phyloP scores from a whole-genome alignment of 73 alveolate genomes.

The Paramecium sexaurelia region DNA sequence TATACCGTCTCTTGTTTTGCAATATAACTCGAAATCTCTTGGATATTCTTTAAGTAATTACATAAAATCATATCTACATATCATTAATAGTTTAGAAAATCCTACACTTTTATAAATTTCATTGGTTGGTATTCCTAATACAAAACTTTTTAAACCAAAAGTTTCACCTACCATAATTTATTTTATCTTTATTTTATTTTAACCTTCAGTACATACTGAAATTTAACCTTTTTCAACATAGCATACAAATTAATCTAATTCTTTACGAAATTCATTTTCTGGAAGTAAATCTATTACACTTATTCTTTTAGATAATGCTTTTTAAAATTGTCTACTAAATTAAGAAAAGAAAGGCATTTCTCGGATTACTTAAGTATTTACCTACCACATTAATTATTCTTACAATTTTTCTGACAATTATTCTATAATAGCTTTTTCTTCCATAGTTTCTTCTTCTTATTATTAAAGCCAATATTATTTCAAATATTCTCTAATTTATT shows the following conservation, averaged over 20 bases:
- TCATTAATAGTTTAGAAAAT: neutral
- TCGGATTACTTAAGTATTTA: neutral
- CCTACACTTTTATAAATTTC: neutral
- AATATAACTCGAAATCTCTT: neutral
- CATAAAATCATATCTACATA: neutral
- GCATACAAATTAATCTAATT: neutral
- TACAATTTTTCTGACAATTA: neutral
- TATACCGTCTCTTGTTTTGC: neutral
- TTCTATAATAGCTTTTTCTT: neutral
- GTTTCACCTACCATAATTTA: neutral
- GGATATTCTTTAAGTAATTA: neutral
- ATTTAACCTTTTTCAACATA: conserved; percentile 1
- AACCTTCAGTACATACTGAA: neutral
- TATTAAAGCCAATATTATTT: conserved; percentile 69
- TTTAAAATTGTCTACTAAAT: neutral
- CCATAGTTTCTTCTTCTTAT: neutral
- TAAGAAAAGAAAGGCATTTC: neutral
- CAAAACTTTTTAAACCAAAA: conserved; percentile 20
- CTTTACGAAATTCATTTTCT: neutral
- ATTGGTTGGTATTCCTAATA: neutral
- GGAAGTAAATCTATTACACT: neutral
- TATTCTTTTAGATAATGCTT: neutral
- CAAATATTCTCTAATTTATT: conserved; percentile 68
- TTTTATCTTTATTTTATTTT: neutral
- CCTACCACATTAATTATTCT: neutral